Evolutionary conservation across 169 alveolate species (phyloP), one percentile per base, ranked within the genome.

Genomic region (Eimeria tenella): DNA sequence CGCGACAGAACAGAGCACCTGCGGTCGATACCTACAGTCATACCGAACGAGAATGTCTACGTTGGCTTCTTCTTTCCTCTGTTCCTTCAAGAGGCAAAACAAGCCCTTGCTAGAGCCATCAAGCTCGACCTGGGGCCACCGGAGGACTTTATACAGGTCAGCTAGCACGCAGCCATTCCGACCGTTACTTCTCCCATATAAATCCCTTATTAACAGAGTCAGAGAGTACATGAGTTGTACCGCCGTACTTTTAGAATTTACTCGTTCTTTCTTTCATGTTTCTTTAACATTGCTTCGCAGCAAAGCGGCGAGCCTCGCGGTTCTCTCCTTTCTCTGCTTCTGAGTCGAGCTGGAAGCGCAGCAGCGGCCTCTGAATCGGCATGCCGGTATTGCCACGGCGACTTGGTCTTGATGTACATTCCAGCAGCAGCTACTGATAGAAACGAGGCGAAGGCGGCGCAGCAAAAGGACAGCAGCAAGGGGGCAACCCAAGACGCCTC

Each of bases 61-160:
- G 86, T 84, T 17, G 92, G 91, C 60, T 74, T 75, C 42, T 84
- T 93, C n/a, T 42, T 74, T 5, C 95, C 95, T 21, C 83, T 93
- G 53, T 86, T 93, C 79, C 74, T 84, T 13, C 87, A 83, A 52
- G 95, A 93, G 92, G 93, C 95, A 53, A 93, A 75, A 87, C 93
- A 82, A 77, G 70, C 91, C 79, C 70, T 93, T 15, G 90, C 91
- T 4, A 83, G 95, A 13, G 93, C 93, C 42, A 86, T 86, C 42
- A 86, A 71, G 50, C 62, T 86, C 63, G 95, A 93, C 55, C 58
- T 93, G 84, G 81, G 93, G 52, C 58, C 65, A 2, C 71, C 93
- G 17, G 93, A 84, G 81, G 63, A 58, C 62, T 70, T 68, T 21
- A 19, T 83, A 65, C 95, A 93, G 93, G 91, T 84, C 58, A 23